Percentiles rank a stretch among this genome's conserved stretches.
These are phyloP conservation scores for Gliomastix tumulicola DNA, from an alignment of 2,329 filamentous ascomycete species.

Conservation along the genomic window DNA sequence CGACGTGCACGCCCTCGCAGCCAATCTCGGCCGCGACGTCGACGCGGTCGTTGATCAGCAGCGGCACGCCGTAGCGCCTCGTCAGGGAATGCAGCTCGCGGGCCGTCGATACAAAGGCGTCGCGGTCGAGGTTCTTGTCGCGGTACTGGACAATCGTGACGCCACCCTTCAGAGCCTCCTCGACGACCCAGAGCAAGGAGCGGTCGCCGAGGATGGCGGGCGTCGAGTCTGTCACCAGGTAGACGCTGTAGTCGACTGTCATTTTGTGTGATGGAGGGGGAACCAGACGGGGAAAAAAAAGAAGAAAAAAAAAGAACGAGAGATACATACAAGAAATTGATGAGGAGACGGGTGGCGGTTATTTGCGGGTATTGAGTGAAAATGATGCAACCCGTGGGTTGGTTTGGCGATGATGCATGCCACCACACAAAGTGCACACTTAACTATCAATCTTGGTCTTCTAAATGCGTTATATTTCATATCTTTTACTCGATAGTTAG, in stretches of 20 bases:
- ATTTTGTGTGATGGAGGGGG: no score
- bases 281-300: no score
- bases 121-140: conserved; percentile 78
- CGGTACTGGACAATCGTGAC: conserved; percentile 84
- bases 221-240: conserved; percentile 93
- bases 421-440: conserved; percentile 3
- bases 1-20: conserved; percentile 89
- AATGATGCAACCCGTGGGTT: no score
- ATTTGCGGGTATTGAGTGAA: no score
- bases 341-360: no score
- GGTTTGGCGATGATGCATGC: background rate
- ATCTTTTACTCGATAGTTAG: no score
- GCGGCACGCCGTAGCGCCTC: conserved; percentile 59
- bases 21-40: conserved; percentile 81
- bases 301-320: no score
- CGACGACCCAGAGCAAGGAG: conserved; percentile 67
- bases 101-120: conserved; percentile 62
- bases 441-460: no score
- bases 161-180: conserved; percentile 69
- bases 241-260: conserved; percentile 73
- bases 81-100: conserved; percentile 67
- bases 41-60: conserved; percentile 89
- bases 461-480: no score
- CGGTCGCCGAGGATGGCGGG: conserved; percentile 67
- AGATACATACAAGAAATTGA: no score